Evolutionary conservation across 2,329 filamentous ascomycete genomes (phyloP).

Genomic region (Beauveria bassiana): DNA sequence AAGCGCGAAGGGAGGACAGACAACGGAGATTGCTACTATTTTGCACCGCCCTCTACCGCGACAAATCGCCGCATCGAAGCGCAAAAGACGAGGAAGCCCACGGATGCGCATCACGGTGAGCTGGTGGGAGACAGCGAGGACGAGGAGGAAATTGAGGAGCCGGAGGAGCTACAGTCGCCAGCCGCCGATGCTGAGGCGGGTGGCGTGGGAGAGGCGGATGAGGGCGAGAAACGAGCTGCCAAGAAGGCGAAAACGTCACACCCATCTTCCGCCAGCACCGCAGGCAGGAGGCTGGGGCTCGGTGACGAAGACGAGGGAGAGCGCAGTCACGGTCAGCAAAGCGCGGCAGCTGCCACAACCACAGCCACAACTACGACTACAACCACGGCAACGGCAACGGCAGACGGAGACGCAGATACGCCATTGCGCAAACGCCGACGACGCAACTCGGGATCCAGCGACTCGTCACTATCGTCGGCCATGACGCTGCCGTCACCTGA

Average conservation of each 20-base stretch:
- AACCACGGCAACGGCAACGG: conserved; percentile 2
- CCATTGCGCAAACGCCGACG: conserved; percentile 28
- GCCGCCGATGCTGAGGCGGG: background rate
- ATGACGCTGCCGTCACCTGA: conserved; percentile 33
- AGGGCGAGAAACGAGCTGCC: conserved; percentile 21
- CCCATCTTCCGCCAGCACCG: conserved; percentile 8
- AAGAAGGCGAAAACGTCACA: conserved; percentile 29
- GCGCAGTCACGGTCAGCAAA: conserved; percentile 3
- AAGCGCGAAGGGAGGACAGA: conserved; percentile 51
- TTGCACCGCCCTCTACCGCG: conserved; percentile 39
- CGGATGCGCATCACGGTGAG: conserved; percentile 35
- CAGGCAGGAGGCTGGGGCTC: background rate
- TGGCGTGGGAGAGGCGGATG: background rate
- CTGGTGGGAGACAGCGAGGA: conserved; percentile 37
- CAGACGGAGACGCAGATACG: conserved; percentile 22
- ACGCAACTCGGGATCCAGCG: conserved; percentile 31
- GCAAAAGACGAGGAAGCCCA: conserved; percentile 35
- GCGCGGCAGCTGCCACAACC: background rate
- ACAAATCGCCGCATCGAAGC: conserved; percentile 32
- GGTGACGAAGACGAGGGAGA: background rate
- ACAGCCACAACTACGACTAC: background rate
- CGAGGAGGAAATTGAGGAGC: conserved; percentile 17
- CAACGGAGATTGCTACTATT: conserved; percentile 45
- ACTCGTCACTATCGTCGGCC: conserved; percentile 35
- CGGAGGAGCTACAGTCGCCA: conserved; percentile 13